A percentile compares a stretch with the other conserved stretches of the same genome.
Evolutionary conservation across 1,284 basidiomycete species (phyloP).

Genomic region (Puccinia hordei): DNA sequence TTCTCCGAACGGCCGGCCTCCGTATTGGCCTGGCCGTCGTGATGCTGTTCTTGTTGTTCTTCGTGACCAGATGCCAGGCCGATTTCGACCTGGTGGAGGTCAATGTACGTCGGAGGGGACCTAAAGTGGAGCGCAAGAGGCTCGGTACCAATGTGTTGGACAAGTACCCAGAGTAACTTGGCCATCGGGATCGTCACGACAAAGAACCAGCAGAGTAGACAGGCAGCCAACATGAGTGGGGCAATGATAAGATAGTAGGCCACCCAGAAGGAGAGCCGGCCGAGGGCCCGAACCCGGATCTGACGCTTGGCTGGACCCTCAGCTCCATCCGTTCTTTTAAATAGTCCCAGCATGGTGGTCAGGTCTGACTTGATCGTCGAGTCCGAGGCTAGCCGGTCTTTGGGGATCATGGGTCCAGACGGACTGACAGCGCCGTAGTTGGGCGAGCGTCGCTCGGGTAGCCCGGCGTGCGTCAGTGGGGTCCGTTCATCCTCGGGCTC

Average conservation of each 20-base stretch:
- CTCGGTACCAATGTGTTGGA: conserved; percentile 77
- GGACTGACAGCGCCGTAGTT: conserved; percentile 37
- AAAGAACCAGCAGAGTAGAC: conserved; percentile 85
- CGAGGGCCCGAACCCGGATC: conserved; percentile 60
- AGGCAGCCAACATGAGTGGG: conserved; percentile 82
- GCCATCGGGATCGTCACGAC: conserved; percentile 98
- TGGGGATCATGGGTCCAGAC: conserved; percentile 50
- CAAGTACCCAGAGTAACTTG: conserved; percentile 87
- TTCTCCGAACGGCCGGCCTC: too few species aligned
- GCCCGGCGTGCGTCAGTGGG: not conserved
- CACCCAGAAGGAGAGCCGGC: conserved; percentile 75
- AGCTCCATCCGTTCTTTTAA: conserved; percentile 57
- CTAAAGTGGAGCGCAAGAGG: conserved; percentile 90
- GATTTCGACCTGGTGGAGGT: conserved; percentile 38
- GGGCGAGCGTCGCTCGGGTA: not conserved
- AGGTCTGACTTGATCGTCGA: conserved; percentile 44
- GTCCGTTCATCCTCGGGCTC: conserved; percentile 38
- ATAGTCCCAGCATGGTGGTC: conserved; percentile 51
- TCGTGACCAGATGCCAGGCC: conserved; percentile 57
- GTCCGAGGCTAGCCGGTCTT: conserved; percentile 54
- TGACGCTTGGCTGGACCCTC: conserved; percentile 54
- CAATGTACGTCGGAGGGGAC: conserved; percentile 69
- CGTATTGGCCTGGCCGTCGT: conserved; percentile 43
- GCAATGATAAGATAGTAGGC: conserved; percentile 75
- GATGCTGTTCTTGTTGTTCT: conserved; percentile 56